phyloP scores from a whole-genome alignment of 176 grass and related monocot genomes.

The Lolium perenne region DNA sequence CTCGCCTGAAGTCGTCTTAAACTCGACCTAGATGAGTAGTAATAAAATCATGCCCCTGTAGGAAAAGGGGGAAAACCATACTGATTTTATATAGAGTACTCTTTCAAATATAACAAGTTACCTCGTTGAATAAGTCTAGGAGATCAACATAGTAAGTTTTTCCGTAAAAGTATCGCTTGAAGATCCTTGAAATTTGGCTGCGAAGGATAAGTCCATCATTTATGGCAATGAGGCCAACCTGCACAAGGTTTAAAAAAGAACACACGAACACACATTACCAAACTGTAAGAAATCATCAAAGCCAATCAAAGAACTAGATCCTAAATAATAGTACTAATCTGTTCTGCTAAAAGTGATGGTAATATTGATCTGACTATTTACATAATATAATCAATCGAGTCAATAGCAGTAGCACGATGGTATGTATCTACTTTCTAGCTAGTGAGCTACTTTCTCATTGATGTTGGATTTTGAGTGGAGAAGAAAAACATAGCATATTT shows the following conservation, averaged over 20 bases:
- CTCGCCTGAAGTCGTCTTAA: conserved; percentile 57
- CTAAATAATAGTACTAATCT: neutral
- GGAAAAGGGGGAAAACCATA: neutral
- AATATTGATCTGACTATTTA: conserved; percentile 10
- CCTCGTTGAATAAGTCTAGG: conserved; percentile 67
- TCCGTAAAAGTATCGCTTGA: conserved; percentile 43
- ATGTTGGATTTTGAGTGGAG: neutral
- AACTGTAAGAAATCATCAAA: neutral
- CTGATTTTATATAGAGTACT: neutral
- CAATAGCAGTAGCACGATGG: neutral
- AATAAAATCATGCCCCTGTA: conserved; percentile 10
- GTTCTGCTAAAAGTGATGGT: neutral
- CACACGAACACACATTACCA: neutral
- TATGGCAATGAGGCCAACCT: conserved; percentile 70
- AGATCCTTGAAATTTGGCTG: conserved; percentile 60
- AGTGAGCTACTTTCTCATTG: neutral
- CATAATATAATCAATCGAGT: conserved; percentile 3
- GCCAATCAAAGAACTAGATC: neutral
- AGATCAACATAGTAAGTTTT: conserved; percentile 64
- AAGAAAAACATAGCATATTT: neutral
- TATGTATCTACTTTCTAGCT: too few relatives aligned
- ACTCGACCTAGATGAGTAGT: conserved; percentile 53
- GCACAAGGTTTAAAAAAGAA: neutral
- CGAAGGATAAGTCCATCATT: conserved; percentile 66
- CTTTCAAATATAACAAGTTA: conserved; percentile 2